phyloP scores from a whole-genome alignment of 306 rosid genomes.

The Cicer yamashitae region DNA sequence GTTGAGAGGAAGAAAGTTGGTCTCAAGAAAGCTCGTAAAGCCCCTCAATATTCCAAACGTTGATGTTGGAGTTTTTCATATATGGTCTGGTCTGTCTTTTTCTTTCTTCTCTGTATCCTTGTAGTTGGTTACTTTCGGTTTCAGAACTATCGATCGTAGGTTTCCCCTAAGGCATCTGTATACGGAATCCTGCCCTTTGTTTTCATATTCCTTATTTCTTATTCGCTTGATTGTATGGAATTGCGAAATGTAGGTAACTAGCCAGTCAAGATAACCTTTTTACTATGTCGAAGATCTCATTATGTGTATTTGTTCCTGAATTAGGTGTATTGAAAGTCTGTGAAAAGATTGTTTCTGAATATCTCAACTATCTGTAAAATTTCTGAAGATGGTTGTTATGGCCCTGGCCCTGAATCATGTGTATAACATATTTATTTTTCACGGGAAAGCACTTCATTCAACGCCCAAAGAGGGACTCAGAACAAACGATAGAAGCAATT shows the following conservation, averaged over 20 bases:
- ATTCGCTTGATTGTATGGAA: slow-evolving; percentile 38
- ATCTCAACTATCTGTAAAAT: slow-evolving; percentile 26
- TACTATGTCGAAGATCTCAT: not conserved
- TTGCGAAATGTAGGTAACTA: slow-evolving; percentile 40
- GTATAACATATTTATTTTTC: not conserved
- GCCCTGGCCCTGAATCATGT: slow-evolving; percentile 1
- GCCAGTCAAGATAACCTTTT: slow-evolving; percentile 11
- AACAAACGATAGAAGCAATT: not conserved
- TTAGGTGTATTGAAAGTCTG: slow-evolving; percentile 3
- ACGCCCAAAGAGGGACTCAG: not conserved
- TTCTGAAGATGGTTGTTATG: slow-evolving; percentile 1
- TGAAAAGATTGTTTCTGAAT: not conserved
- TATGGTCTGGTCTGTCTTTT: slow-evolving; percentile 31
- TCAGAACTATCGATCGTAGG: slow-evolving; percentile 34
- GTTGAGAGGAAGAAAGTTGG: slow-evolving; percentile 98
- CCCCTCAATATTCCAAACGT: slow-evolving; percentile 97
- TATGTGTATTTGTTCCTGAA: not conserved
- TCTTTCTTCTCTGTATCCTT: slow-evolving; percentile 16
- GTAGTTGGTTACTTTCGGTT: slow-evolving; percentile 41
- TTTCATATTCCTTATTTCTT: slow-evolving; percentile 23
- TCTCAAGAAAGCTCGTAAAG: slow-evolving; percentile 98
- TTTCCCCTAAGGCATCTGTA: slow-evolving; percentile 27
- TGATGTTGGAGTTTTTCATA: slow-evolving; percentile 51
- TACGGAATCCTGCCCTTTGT: slow-evolving; percentile 27
- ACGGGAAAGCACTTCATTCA: not conserved